These are phyloP conservation scores for Flaveria sonorensis DNA, from an alignment of 129 eudicot genomes.

Conservation along the genomic window DNA sequence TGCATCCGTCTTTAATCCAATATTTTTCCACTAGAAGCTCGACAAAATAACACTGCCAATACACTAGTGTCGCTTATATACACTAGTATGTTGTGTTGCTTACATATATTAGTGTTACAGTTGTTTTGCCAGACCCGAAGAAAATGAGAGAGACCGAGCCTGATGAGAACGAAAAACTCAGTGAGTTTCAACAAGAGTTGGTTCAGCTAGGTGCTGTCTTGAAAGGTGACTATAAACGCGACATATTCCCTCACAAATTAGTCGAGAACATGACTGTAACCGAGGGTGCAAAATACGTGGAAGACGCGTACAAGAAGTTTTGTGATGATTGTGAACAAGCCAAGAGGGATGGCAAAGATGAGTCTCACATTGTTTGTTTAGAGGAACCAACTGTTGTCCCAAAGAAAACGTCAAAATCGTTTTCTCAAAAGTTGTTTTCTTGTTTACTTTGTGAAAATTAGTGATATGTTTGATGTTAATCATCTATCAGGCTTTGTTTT, in stretches of 20 bases:
- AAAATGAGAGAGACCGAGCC: constrained; percentile 50
- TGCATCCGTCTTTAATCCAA: neutral
- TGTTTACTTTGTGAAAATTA: constrained; percentile 57
- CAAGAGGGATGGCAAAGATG: constrained; percentile 40
- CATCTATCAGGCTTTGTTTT: constrained; percentile 1
- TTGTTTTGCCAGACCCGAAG: constrained; percentile 53
- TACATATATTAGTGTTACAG: constrained; percentile 35
- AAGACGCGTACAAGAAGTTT: constrained; percentile 54
- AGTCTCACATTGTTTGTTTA: constrained; percentile 45
- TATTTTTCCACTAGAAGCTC: no score
- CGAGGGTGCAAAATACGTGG: constrained; percentile 53
- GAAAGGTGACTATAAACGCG: constrained; percentile 61
- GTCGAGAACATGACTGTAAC: constrained; percentile 68
- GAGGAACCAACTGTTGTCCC: constrained; percentile 12
- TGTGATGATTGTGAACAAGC: constrained; percentile 62
- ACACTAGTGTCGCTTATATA: no score
- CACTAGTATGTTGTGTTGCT: neutral
- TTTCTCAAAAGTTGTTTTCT: constrained; percentile 47
- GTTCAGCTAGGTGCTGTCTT: constrained; percentile 68
- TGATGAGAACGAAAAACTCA: constrained; percentile 51
- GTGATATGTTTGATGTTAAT: neutral
- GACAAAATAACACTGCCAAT: no score
- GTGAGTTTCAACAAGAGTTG: constrained; percentile 76
- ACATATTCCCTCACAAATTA: constrained; percentile 46
- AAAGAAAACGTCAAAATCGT: constrained; percentile 25